Percentiles rank a stretch among this genome's conserved stretches.
Evolutionary conservation across 2,329 filamentous ascomycete species (phyloP).

Genomic region (Niveomyces coronatus): DNA sequence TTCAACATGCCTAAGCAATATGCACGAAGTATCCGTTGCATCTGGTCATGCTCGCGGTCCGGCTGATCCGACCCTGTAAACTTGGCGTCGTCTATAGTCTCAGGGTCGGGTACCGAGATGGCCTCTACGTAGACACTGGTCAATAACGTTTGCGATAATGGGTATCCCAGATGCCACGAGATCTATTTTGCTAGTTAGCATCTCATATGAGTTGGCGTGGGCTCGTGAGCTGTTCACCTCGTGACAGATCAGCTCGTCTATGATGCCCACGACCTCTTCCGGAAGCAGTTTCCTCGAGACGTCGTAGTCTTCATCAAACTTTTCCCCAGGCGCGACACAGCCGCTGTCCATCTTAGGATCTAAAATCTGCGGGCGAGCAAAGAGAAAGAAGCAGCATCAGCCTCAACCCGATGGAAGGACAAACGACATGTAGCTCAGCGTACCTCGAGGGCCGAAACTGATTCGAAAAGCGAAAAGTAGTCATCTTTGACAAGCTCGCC

Average conservation of each 20-base stretch:
- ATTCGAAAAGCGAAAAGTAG: constrained; percentile 86
- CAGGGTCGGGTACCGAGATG: constrained; percentile 61
- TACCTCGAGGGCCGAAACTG: constrained; percentile 76
- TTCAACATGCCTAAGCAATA: constrained; percentile 84
- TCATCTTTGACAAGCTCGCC: constrained; percentile 92
- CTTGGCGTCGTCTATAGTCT: constrained; percentile 51
- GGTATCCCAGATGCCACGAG: constrained; percentile 95
- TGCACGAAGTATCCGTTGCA: constrained; percentile 61
- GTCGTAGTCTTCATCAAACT: constrained; percentile 77
- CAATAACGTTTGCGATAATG: constrained; percentile 87
- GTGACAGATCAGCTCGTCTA: constrained; percentile 83
- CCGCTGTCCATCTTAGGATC: constrained; percentile 99
- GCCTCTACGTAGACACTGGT: constrained; percentile 86
- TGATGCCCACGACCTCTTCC: constrained; percentile 79
- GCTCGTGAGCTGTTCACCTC: constrained; percentile 48
- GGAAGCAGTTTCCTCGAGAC: constrained; percentile 57
- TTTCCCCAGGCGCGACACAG: constrained; percentile 64
- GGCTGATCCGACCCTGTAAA: constrained; percentile 42
- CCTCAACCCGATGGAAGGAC: no score
- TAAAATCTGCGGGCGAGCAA: constrained; percentile 64
- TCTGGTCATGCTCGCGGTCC: constrained; percentile 26
- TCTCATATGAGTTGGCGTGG: constrained; percentile 1
- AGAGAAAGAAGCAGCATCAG: neutral
- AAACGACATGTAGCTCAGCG: constrained; percentile 10
- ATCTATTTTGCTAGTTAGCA: constrained; percentile 48